phyloP scores from a whole-genome alignment of 768 basidiomycete species.

The Hypholoma fasciculare region DNA sequence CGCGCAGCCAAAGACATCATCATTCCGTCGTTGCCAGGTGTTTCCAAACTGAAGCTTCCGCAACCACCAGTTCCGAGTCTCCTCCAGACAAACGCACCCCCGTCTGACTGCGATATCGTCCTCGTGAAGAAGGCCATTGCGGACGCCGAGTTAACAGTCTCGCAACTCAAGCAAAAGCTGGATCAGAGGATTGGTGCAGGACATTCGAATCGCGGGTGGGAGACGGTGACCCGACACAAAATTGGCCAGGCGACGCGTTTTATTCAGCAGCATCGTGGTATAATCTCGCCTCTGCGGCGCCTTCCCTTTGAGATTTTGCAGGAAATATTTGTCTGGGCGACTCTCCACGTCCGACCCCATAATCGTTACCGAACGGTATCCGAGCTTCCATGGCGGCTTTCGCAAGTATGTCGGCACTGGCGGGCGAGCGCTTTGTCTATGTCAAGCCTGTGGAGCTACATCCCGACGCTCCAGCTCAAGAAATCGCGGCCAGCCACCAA shows the following conservation, averaged over 20 bases:
- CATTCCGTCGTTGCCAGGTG: conserved; percentile 16
- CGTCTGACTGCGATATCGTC: conserved; percentile 14
- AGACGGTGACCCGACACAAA: conserved; percentile 15
- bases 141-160: conserved; percentile 7
- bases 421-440: conserved; percentile 15
- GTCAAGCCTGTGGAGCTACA: conserved; percentile 18
- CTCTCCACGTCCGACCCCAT: background rate
- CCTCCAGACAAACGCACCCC: conserved; percentile 18
- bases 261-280: conserved; percentile 16
- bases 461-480: conserved; percentile 16
- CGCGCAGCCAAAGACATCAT: conserved; percentile 10
- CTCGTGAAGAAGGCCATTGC: conserved; percentile 14
- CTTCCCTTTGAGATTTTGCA: conserved; percentile 23
- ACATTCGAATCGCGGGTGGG: conserved; percentile 10
- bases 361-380: conserved; percentile 8
- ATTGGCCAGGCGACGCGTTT: conserved; percentile 18
- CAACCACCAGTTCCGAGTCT: conserved; percentile 20
- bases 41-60: conserved; percentile 18
- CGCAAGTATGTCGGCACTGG: conserved; percentile 21
- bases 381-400: conserved; percentile 18
- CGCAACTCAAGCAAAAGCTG: conserved; percentile 8
- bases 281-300: conserved; percentile 21
- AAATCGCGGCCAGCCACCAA: background rate
- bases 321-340: conserved; percentile 20
- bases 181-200: conserved; percentile 1